Conservation (phyloP, 1,284 basidiomycete species). For the Tilletia setariae region DNA sequence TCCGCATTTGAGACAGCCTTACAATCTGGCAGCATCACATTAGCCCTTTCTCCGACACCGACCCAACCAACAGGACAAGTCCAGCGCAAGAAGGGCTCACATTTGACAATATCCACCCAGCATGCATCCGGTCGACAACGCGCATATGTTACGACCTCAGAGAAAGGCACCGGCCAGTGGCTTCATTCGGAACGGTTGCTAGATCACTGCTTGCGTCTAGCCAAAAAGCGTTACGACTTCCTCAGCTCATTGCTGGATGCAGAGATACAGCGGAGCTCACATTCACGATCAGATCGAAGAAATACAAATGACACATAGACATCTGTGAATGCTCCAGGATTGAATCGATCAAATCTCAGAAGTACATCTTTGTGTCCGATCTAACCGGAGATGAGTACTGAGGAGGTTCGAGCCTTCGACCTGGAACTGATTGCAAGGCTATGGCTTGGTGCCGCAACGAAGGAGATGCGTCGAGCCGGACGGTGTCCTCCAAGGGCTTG, state of each 20-base stretch:
- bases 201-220: neutral
- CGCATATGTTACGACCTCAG: neutral
- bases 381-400: too few species aligned
- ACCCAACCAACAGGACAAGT: neutral
- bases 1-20: constrained; percentile 85
- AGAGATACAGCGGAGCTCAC: neutral
- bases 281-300: neutral
- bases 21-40: constrained; percentile 54
- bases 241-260: neutral
- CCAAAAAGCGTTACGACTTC: neutral
- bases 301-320: constrained; percentile 7
- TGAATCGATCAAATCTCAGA: too few species aligned
- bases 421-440: too few species aligned
- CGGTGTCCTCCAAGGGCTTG: too few species aligned
- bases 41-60: constrained; percentile 14
- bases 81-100: neutral
- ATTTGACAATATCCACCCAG: neutral
- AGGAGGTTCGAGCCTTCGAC: too few species aligned
- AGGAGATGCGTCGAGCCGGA: too few species aligned
- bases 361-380: too few species aligned
- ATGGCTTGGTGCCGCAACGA: too few species aligned
- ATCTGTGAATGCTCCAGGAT: neutral
- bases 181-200: neutral
- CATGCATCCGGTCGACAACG: constrained; percentile 13
- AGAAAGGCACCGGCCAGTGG: constrained; percentile 2